These are phyloP conservation scores for Boletus reticuloceps DNA, from an alignment of 768 basidiomycete genomes.

Conservation along the genomic window DNA sequence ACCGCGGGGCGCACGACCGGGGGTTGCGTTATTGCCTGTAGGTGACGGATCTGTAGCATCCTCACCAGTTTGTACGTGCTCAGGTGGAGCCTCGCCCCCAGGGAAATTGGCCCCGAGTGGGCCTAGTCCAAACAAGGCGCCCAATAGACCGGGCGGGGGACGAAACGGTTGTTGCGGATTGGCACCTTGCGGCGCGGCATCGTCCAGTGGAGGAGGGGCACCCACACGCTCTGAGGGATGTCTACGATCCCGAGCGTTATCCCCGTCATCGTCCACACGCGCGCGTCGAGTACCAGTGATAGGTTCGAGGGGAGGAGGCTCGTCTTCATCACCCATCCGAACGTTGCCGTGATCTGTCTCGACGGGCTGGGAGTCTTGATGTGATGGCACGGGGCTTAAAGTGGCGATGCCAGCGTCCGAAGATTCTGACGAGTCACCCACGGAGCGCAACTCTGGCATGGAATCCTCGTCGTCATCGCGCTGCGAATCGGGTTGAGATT, in stretches of 20 bases:
- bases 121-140: conserved; percentile 24
- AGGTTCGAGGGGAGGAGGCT: conserved; percentile 32
- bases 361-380: conserved; percentile 17
- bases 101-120: conserved; percentile 6
- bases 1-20: conserved; percentile 21
- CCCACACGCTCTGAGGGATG: conserved; percentile 60
- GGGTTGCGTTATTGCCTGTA: conserved; percentile 21
- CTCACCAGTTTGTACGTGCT: conserved; percentile 30
- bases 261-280: conserved; percentile 60
- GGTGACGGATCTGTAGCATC: conserved; percentile 13
- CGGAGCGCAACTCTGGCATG: conserved; percentile 42
- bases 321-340: conserved; percentile 31
- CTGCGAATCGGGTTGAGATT: conserved; percentile 1
- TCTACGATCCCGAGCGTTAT: conserved; percentile 58
- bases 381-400: conserved; percentile 29
- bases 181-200: conserved; percentile 23
- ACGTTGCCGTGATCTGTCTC: conserved; percentile 30
- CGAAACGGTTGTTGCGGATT: conserved; percentile 19
- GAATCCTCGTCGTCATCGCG: conserved; percentile 35
- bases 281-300: conserved; percentile 43
- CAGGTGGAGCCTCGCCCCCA: conserved; percentile 18
- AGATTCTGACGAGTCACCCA: conserved; percentile 38
- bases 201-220: conserved; percentile 25
- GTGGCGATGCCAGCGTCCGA: conserved; percentile 31
- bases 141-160: conserved; percentile 22